phyloP scores from a whole-genome alignment of 164 flowering plant genomes.

The Stephania yunnanensis region DNA sequence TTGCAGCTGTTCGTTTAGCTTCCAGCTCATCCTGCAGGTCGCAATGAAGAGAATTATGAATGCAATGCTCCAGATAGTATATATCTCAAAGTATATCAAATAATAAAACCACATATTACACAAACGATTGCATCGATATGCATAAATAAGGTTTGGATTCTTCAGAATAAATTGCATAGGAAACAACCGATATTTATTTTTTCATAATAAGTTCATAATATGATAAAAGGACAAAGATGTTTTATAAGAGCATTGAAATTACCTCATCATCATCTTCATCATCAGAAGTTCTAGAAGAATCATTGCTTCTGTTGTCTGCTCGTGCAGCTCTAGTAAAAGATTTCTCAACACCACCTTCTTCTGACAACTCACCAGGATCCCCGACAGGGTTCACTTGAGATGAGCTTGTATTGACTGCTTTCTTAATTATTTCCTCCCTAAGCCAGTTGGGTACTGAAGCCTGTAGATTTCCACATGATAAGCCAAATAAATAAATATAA shows the following conservation, averaged over 20 bases:
- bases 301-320: constrained; percentile 58
- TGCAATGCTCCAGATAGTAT: neutral
- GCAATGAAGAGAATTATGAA: neutral
- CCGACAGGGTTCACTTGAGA: constrained; percentile 41
- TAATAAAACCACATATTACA: neutral
- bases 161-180: neutral
- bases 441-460: constrained; percentile 97
- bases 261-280: constrained; percentile 92
- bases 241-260: neutral
- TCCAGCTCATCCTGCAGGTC: constrained; percentile 69
- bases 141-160: neutral
- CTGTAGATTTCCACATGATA: constrained; percentile 34
- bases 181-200: neutral
- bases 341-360: constrained; percentile 51
- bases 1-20: constrained; percentile 73
- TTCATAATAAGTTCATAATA: neutral
- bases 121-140: neutral
- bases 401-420: constrained; percentile 53
- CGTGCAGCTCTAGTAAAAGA: constrained; percentile 47
- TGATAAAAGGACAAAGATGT: neutral
- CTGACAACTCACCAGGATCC: constrained; percentile 37
- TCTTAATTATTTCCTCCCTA: constrained; percentile 91
- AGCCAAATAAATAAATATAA: neutral
- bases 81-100: neutral
- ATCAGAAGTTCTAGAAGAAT: constrained; percentile 64